Evolutionary conservation across 2,329 filamentous ascomycete species (phyloP).

Genomic region (Colletotrichum salicis): DNA sequence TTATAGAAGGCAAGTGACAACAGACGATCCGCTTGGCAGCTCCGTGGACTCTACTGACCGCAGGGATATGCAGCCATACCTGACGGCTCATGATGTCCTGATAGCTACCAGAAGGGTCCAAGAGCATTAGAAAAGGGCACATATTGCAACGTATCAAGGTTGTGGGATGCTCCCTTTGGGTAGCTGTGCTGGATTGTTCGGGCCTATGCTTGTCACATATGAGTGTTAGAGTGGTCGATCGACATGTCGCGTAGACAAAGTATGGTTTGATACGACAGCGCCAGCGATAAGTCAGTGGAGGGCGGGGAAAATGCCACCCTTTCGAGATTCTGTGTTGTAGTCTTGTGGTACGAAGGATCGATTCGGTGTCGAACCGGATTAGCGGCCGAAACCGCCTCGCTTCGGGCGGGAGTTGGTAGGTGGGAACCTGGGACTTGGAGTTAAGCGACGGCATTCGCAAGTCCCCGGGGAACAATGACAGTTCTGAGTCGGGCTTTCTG

Average conservation of each 20-base stretch:
- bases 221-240: constrained; percentile 10
- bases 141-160: constrained; percentile 29
- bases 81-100: background rate
- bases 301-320: constrained; percentile 19
- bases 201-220: constrained; percentile 24
- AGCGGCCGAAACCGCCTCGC: background rate
- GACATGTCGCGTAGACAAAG: constrained; percentile 21
- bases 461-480: background rate
- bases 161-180: constrained; percentile 12
- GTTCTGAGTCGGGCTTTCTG: background rate
- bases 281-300: constrained; percentile 10
- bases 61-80: background rate
- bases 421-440: background rate
- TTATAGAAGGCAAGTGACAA: constrained; percentile 18
- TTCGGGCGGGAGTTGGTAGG: constrained; percentile 22
- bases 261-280: background rate
- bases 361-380: background rate
- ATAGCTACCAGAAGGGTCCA: background rate
- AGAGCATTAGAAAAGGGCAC: background rate
- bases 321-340: background rate
- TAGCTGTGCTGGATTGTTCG: constrained; percentile 3
- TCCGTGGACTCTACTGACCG: constrained; percentile 1
- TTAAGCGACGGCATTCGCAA: constrained; percentile 26
- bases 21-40: constrained; percentile 13
- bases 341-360: background rate